Evolutionary conservation across 164 flowering plant species (phyloP).

Genomic region (Umbilicus rupestris): DNA sequence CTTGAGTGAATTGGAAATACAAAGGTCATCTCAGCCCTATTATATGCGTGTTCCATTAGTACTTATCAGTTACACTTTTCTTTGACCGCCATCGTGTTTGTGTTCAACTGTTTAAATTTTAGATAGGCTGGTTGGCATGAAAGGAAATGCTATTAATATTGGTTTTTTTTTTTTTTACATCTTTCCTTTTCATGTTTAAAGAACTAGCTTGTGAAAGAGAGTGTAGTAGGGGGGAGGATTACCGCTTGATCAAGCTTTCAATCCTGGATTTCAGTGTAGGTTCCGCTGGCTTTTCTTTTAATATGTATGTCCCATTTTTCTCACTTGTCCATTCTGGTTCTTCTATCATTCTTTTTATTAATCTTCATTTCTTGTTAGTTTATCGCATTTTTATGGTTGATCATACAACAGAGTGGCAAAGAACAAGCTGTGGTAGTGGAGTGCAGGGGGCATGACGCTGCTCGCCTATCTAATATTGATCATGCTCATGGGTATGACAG

Average conservation of each 20-base stretch:
- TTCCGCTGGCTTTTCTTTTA: neutral
- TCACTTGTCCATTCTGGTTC: neutral
- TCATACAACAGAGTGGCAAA: slow-evolving; percentile 44
- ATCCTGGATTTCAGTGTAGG: slow-evolving; percentile 67
- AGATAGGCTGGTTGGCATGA: neutral
- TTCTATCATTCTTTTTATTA: neutral
- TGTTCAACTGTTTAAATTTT: neutral
- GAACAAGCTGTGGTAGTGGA: slow-evolving; percentile 68
- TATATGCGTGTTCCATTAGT: no score
- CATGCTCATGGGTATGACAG: slow-evolving; percentile 90
- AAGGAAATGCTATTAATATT: neutral
- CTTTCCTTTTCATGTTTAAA: slow-evolving; percentile 10
- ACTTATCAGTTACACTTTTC: no score
- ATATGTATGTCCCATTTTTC: neutral
- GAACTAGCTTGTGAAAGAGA: slow-evolving; percentile 88
- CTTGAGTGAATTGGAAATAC: no score
- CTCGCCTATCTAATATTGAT: slow-evolving; percentile 57
- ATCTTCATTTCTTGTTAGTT: neutral
- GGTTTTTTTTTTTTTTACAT: neutral
- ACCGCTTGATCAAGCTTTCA: slow-evolving; percentile 81
- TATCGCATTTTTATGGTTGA: neutral
- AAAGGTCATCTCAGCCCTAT: no score
- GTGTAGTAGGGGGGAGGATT: slow-evolving; percentile 99
- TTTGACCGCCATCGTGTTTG: no score
- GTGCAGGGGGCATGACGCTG: slow-evolving; percentile 97